Conservation (phyloP, 2,329 filamentous ascomycete genomes). For the Hymenoscyphus occultus region DNA sequence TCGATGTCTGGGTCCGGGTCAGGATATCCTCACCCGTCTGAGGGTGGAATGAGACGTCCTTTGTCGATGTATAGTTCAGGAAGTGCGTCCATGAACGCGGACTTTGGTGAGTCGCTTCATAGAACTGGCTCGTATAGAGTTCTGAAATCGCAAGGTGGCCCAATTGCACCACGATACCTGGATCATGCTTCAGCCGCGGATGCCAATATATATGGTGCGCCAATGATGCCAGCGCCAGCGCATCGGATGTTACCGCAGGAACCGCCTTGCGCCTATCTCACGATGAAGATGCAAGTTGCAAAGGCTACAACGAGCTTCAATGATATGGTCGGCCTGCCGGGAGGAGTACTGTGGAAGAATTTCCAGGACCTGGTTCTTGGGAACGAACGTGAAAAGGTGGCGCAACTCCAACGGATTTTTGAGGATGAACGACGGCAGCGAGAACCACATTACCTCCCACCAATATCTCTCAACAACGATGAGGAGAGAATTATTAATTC, state of each 20-base stretch:
- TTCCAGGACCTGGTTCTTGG: conserved; percentile 53
- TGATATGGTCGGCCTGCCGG: conserved; percentile 51
- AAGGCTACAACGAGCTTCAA: conserved; percentile 55
- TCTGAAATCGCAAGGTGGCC: conserved; percentile 53
- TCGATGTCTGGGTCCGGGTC: conserved; percentile 21
- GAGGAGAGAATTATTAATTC: conserved; percentile 54
- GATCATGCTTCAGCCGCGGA: conserved; percentile 51
- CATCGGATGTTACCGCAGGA: conserved; percentile 42
- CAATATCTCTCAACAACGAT: conserved; percentile 55
- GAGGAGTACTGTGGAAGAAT: conserved; percentile 45
- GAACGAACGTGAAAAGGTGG: conserved; percentile 52
- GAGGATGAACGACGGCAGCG: conserved; percentile 53
- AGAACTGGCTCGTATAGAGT: conserved; percentile 50
- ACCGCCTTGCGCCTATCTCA: conserved; percentile 54
- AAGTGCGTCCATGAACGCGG: conserved; percentile 42
- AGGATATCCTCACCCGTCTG: conserved; percentile 31
- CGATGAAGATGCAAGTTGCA: conserved; percentile 55
- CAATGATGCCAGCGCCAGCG: conserved; percentile 27
- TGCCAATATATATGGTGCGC: conserved; percentile 46
- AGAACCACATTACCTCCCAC: conserved; percentile 60
- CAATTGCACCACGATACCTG: conserved; percentile 47
- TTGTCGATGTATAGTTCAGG: conserved; percentile 48
- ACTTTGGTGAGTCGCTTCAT: conserved; percentile 43
- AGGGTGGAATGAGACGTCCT: conserved; percentile 43
- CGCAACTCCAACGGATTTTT: conserved; percentile 49